Evolutionary conservation across 768 basidiomycete genomes (phyloP), one percentile per base, ranked within the genome.

Genomic region (Austroboletus festivus): DNA sequence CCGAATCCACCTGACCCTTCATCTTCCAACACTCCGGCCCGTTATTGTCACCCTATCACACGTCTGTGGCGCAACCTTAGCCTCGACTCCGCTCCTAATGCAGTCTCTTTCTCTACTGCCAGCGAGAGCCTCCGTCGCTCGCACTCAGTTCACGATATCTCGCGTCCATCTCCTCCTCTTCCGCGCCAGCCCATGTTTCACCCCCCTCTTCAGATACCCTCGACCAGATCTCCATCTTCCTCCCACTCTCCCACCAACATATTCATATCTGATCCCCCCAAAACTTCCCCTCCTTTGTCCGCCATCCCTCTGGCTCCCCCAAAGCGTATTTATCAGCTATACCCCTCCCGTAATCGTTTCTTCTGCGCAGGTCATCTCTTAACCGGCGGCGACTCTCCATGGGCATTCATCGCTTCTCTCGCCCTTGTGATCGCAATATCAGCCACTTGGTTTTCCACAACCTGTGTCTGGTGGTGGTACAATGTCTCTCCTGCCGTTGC

Each of bases 391-490:
- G 95, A 97, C 69, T 79, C 81, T 18, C 85, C 86, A 0, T 83
- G 81, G 73, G 91, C 94, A 5, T 90, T 98, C 55, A 58, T 90
- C 2, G 77, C 74, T 0, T 80, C 80, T 7, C 69, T 94, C 42
- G 61, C 65, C 1, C 46, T 95, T 19, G 70, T 86, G 22, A 61
- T 93, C 21, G 75, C 75, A 2, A 75, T 97, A 39, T 72, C 88
- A 2, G 90, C 83, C 0, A 68, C 87, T 9, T 99, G 91, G 89
- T 82, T 96, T 53, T 88, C 82, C 10, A 91, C 91, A 21, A 93
- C 92, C 1, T 86, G 84, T 39, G 82, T 85, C 16, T 95, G 85
- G 81, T 85, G 94, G 79, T 97, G 94, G 93, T 70, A 71, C 31
- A 73, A 93, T 56, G 75, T 83, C 50, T 87, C 89, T 42, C 79